These are phyloP conservation scores for Cystobasidium ongulense DNA, from an alignment of 768 basidiomycete species.

Conservation along the genomic window DNA sequence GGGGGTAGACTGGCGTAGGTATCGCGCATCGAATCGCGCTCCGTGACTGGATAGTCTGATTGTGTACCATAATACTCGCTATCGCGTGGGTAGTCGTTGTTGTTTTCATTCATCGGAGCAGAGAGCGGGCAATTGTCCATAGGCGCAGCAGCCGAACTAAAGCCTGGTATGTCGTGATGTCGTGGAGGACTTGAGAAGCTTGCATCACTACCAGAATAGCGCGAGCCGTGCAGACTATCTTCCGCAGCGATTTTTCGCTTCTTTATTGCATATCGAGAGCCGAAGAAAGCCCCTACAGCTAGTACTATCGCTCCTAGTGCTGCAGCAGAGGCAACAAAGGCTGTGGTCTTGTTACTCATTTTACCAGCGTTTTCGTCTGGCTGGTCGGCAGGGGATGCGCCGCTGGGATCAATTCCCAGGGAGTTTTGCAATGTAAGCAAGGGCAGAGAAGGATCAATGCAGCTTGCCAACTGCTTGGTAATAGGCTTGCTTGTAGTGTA, in stretches of 20 bases:
- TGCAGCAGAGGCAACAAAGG: conserved; percentile 41
- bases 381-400: not conserved
- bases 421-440: conserved; percentile 17
- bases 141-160: not conserved
- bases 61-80: not conserved
- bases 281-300: conserved; percentile 38
- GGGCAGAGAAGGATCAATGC: conserved; percentile 2
- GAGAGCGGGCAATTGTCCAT: too few species aligned
- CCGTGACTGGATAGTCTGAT: conserved; percentile 8
- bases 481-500: conserved; percentile 34
- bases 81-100: not conserved
- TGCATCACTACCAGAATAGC: not conserved
- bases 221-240: not conserved
- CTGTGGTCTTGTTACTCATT: conserved; percentile 37
- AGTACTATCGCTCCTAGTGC: conserved; percentile 38
- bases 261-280: conserved; percentile 32
- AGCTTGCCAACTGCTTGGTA: conserved; percentile 35
- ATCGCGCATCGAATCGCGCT: conserved; percentile 1
- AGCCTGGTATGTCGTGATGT: not conserved
- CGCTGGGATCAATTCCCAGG: not conserved
- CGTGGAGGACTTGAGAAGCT: not conserved
- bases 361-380: not conserved
- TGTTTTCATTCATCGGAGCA: not conserved
- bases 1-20: not conserved
- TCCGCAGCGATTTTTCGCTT: not conserved